phyloP scores from a whole-genome alignment of 2,329 filamentous ascomycete species.

The Fonsecaea pedrosoi region DNA sequence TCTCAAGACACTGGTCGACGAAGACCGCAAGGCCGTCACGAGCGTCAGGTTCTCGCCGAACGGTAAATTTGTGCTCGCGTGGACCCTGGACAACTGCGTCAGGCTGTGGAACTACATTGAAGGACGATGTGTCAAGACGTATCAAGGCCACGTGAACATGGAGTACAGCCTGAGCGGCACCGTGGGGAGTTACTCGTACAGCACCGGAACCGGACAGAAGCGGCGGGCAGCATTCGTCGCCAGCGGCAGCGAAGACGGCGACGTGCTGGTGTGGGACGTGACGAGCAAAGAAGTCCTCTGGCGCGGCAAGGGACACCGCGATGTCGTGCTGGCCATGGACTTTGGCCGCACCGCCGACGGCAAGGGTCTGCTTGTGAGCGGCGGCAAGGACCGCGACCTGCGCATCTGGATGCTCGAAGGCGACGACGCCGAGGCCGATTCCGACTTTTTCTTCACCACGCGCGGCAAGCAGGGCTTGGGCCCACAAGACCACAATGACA shows the following conservation, averaged over 20 bases:
- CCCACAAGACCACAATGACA: constrained; percentile 8
- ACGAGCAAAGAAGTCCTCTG: constrained; percentile 83
- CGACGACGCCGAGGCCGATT: constrained; percentile 20
- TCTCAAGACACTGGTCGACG: constrained; percentile 90
- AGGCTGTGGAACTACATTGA: constrained; percentile 95
- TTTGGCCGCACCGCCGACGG: constrained; percentile 53
- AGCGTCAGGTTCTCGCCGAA: constrained; percentile 93
- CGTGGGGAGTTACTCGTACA: constrained; percentile 70
- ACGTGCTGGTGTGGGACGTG: constrained; percentile 88
- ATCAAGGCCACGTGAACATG: constrained; percentile 87
- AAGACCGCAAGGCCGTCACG: constrained; percentile 90
- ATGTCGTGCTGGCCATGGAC: constrained; percentile 66
- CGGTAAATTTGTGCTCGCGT: constrained; percentile 89
- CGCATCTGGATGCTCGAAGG: constrained; percentile 36
- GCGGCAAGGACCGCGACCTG: constrained; percentile 37
- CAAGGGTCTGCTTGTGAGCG: constrained; percentile 39
- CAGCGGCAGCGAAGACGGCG: constrained; percentile 86
- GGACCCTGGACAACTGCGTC: constrained; percentile 86
- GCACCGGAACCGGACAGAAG: constrained; percentile 27
- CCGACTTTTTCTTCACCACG: constrained; percentile 5
- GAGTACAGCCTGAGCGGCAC: constrained; percentile 84
- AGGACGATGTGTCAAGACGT: constrained; percentile 92
- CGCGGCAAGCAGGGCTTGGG: background rate
- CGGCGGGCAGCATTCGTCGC: constrained; percentile 68
- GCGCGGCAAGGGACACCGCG: constrained; percentile 61